These are phyloP conservation scores for Quillaja saponaria DNA, from an alignment of 306 rosid species.

Conservation along the genomic window DNA sequence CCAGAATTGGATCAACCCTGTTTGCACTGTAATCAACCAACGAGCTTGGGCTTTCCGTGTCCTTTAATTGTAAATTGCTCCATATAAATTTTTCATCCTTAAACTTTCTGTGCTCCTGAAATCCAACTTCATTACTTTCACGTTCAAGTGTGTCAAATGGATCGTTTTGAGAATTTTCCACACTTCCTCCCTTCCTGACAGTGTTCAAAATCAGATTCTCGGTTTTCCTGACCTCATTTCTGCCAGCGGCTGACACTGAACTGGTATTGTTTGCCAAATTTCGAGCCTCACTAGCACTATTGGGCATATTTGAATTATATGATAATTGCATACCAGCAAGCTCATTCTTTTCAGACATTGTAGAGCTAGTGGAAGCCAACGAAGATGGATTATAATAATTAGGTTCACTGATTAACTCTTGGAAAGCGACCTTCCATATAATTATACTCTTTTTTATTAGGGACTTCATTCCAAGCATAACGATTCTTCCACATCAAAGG, in stretches of 20 bases:
- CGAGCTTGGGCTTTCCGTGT: conserved; percentile 56
- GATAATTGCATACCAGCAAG: conserved; percentile 46
- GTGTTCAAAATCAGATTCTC: conserved; percentile 47
- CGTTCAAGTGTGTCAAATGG: conserved; percentile 32
- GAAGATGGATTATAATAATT: conserved; percentile 58
- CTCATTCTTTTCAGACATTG: conserved; percentile 50
- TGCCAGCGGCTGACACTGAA: conserved; percentile 35
- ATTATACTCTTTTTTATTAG: conserved; percentile 57
- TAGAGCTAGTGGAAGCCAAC: conserved; percentile 59
- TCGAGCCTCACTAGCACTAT: conserved; percentile 40
- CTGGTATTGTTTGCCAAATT: conserved; percentile 30
- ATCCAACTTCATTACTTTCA: conserved; percentile 43
- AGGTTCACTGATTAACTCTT: conserved; percentile 51
- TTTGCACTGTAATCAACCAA: conserved; percentile 50
- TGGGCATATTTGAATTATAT: conserved; percentile 36
- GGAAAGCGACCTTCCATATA: conserved; percentile 40
- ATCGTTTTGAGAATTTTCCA: conserved; percentile 39
- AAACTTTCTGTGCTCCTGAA: conserved; percentile 52
- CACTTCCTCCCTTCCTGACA: conserved; percentile 35
- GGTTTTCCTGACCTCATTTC: conserved; percentile 35
- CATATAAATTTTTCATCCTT: conserved; percentile 64
- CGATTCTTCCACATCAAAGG: conserved; percentile 81
- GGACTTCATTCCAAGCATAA: conserved; percentile 72
- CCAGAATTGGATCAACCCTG: conserved; percentile 73
- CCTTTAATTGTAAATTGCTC: conserved; percentile 59